Percentiles rank a stretch among this genome's conserved stretches.
These are phyloP conservation scores for Globisporangium uncinulatum DNA, from an alignment of 352 stramenopile genomes.

Conservation along the genomic window DNA sequence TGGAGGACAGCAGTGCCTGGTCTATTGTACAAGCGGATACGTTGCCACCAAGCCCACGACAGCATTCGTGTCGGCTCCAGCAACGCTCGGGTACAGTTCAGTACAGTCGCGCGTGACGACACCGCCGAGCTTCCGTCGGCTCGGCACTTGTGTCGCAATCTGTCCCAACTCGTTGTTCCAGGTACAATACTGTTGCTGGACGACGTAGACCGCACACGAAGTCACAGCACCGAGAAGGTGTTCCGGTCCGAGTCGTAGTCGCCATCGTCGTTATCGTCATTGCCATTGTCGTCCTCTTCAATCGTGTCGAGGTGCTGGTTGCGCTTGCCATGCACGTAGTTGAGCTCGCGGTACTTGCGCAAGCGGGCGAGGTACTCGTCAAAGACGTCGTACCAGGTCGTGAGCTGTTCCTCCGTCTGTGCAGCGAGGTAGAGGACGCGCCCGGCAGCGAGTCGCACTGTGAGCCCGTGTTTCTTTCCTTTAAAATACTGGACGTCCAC, in stretches of 20 bases:
- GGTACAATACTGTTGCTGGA: background rate
- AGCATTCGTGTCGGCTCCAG: background rate
- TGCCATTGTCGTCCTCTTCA: constrained; percentile 27
- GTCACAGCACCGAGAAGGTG: constrained; percentile 10
- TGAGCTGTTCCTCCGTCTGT: constrained; percentile 45
- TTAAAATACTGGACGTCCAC: constrained; percentile 45
- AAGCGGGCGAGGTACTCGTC: constrained; percentile 35
- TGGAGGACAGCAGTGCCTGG: background rate
- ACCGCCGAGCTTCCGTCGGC: constrained; percentile 1
- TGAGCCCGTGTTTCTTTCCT: constrained; percentile 44
- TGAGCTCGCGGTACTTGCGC: constrained; percentile 30
- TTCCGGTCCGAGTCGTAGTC: constrained; percentile 19
- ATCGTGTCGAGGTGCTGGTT: constrained; percentile 36
- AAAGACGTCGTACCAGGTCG: constrained; percentile 59
- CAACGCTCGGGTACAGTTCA: background rate
- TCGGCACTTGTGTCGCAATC: background rate
- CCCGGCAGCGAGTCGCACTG: constrained; percentile 41
- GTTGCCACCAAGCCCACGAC: background rate
- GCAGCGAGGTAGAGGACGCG: constrained; percentile 41
- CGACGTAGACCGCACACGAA: background rate
- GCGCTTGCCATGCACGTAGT: constrained; percentile 31
- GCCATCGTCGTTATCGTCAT: constrained; percentile 3
- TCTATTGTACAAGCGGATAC: constrained; percentile 1
- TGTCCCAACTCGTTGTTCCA: background rate
- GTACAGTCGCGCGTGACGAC: background rate